phyloP scores from a whole-genome alignment of 2,329 filamentous ascomycete genomes.

The Huntiella moniliformis region DNA sequence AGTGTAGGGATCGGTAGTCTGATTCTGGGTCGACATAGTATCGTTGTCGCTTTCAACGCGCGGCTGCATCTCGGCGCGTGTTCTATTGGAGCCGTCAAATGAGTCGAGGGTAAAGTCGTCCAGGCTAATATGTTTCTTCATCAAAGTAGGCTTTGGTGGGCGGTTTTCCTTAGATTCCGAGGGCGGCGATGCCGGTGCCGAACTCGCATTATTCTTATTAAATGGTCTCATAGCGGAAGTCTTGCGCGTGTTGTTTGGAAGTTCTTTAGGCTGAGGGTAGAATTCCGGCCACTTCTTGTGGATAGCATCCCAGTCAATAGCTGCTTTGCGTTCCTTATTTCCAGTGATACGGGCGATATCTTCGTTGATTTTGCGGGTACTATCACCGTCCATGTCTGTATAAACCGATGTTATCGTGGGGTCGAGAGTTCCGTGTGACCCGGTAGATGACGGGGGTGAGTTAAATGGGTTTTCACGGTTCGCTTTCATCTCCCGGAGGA shows the following conservation, averaged over 20 bases:
- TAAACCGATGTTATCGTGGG: conserved; percentile 34
- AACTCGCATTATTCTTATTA: conserved; percentile 1
- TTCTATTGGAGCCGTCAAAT: conserved; percentile 23
- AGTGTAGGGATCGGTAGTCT: conserved; percentile 20
- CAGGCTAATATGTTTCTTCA: conserved; percentile 14
- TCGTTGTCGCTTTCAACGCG: conserved; percentile 33
- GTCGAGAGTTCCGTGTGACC: conserved; percentile 37
- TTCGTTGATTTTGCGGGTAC: conserved; percentile 31
- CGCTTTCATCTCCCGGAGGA: conserved; percentile 32
- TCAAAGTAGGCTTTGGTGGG: conserved; percentile 17
- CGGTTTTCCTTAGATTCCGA: conserved; percentile 27
- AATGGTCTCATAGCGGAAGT: not conserved
- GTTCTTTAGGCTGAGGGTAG: conserved; percentile 23
- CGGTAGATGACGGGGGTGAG: conserved; percentile 38
- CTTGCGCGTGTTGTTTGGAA: conserved; percentile 11
- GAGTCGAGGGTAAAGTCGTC: conserved; percentile 26
- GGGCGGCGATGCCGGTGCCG: conserved; percentile 2
- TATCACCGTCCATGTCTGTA: conserved; percentile 34
- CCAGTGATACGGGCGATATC: conserved; percentile 26
- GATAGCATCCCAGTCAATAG: conserved; percentile 26
- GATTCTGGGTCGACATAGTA: conserved; percentile 23
- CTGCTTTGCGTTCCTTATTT: conserved; percentile 20
- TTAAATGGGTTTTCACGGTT: conserved; percentile 37
- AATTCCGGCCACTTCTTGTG: conserved; percentile 35
- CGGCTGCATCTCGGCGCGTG: conserved; percentile 32